Percentiles rank a stretch among this genome's conserved stretches.
phyloP scores from a whole-genome alignment of 2,329 filamentous ascomycete genomes.

The Xylariaceae sp. region DNA sequence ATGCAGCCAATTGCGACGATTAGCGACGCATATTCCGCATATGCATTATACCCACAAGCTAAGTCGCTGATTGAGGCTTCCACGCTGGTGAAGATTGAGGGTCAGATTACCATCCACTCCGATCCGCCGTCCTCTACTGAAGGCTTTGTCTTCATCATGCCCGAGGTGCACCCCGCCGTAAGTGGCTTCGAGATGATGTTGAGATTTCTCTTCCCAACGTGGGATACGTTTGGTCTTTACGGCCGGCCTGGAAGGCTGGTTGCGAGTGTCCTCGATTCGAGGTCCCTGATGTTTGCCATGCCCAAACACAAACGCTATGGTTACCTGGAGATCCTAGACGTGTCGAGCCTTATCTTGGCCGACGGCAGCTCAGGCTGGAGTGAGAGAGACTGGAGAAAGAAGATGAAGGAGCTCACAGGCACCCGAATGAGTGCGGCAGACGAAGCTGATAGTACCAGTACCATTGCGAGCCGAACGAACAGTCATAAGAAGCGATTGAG shows the following conservation, averaged over 20 bases:
- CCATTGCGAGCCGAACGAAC: slow-evolving; percentile 45
- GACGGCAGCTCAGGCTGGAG: slow-evolving; percentile 74
- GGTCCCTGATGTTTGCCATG: slow-evolving; percentile 98
- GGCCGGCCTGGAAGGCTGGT: slow-evolving; percentile 83
- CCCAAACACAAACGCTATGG: slow-evolving; percentile 83
- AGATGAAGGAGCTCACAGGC: slow-evolving; percentile 82
- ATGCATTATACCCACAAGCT: slow-evolving; percentile 92
- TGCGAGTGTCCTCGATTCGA: slow-evolving; percentile 78
- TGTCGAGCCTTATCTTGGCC: slow-evolving; percentile 72
- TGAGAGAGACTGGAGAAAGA: slow-evolving; percentile 85
- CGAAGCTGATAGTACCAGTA: slow-evolving; percentile 40
- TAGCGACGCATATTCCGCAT: slow-evolving; percentile 84
- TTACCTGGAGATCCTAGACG: slow-evolving; percentile 85
- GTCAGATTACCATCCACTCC: slow-evolving; percentile 81
- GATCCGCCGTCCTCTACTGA: slow-evolving; percentile 74
- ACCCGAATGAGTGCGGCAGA: slow-evolving; percentile 65
- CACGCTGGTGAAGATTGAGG: slow-evolving; percentile 90
- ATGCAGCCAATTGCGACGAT: slow-evolving; percentile 85
- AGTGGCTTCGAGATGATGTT: slow-evolving; percentile 95
- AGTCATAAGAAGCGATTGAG: slow-evolving; percentile 57
- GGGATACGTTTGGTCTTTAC: slow-evolving; percentile 88
- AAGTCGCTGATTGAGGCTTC: slow-evolving; percentile 93
- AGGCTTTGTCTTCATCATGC: slow-evolving; percentile 97
- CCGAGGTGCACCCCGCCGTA: slow-evolving; percentile 86
- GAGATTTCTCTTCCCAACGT: slow-evolving; percentile 86